phyloP scores from a whole-genome alignment of 495 filamentous ascomycete genomes.

The Penicillium crystallinum region DNA sequence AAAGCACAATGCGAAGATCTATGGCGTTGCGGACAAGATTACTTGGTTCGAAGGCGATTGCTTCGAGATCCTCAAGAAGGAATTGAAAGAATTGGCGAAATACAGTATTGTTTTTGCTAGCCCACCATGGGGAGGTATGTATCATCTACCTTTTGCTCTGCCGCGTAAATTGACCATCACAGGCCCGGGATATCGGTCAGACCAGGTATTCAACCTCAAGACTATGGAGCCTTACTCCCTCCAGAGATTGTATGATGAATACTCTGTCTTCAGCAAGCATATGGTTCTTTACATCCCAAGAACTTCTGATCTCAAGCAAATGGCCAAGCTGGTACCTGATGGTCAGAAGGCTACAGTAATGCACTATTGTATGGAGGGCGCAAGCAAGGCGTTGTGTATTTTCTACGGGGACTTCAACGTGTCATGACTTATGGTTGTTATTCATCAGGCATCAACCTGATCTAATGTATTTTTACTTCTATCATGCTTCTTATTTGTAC shows the following conservation, averaged over 20 bases:
- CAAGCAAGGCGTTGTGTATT: slow-evolving; percentile 71
- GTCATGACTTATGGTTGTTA: slow-evolving; percentile 7
- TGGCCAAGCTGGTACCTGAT: slow-evolving; percentile 58
- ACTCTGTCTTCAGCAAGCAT: slow-evolving; percentile 45
- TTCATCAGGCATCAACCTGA: not conserved
- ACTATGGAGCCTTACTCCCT: slow-evolving; percentile 86
- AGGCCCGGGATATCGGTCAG: slow-evolving; percentile 73
- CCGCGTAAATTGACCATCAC: slow-evolving; percentile 6
- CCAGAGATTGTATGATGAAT: slow-evolving; percentile 54
- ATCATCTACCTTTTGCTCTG: not conserved
- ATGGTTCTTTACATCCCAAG: slow-evolving; percentile 81
- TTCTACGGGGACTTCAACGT: slow-evolving; percentile 47
- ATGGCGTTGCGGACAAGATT: slow-evolving; percentile 75
- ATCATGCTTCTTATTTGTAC: not conserved
- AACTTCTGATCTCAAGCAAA: slow-evolving; percentile 78
- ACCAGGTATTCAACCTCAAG: slow-evolving; percentile 75
- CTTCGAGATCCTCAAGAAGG: slow-evolving; percentile 55
- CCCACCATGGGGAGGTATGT: slow-evolving; percentile 87
- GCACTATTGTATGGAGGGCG: slow-evolving; percentile 88
- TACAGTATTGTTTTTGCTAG: slow-evolving; percentile 77
- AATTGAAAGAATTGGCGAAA: slow-evolving; percentile 43
- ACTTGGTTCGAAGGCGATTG: slow-evolving; percentile 81
- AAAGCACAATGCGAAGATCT: slow-evolving; percentile 85
- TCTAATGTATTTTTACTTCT: not conserved
- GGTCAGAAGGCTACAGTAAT: slow-evolving; percentile 59